Base-by-base conservation (phyloP, 1,284 basidiomycete species). In the Flammula alnicola region DNA sequence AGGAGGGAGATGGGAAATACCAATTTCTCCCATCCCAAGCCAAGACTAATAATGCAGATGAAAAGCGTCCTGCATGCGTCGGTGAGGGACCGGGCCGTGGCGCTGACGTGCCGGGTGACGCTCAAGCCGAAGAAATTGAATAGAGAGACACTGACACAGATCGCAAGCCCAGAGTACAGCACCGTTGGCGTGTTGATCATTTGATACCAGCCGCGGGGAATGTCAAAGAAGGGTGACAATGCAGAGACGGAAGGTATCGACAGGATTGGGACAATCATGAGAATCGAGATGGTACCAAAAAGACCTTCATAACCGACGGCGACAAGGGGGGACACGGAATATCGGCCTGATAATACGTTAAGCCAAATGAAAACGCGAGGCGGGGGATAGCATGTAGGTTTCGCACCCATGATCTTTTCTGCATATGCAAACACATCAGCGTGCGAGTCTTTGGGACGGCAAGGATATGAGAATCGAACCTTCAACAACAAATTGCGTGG, bases 51-150 rank as follows among this genome's bases (percentile, higher is more conserved):
- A 51, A 93, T 72, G 92, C 91, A 96, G 63, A 96, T 99, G 17
- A 86, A 86, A 48, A 99, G 78, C 1, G 97, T 98, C 59, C 97
- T 82, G 75, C 95, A 98, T 4, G 96, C 97, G 69, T 99, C 97
- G 38, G 95, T 93, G 42, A 97, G 81, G 53, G 86, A 91, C 53
- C 94, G 81, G 16, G 91, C 91, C 1, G 93, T 95, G 31, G 94
- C 93, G 67, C 85, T 93, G 54, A 95, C 90, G 63, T 91, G 84
- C 57, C 87, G 83, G 6, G 96, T 99, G 48, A 99, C 94, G 64
- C 88, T 91, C 36, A 98, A 73, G 4, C 96, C 95, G 63, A 95
- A 97, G 71, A 87, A 95, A 75, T 99, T 99, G 84, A 96, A 99
- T 19, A 95, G 73, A n/a, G 93, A 81, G 57, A 98, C 98, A 51